Evolutionary conservation across 2,329 filamentous ascomycete species (phyloP).

Genomic region (Aphanocladium album): DNA sequence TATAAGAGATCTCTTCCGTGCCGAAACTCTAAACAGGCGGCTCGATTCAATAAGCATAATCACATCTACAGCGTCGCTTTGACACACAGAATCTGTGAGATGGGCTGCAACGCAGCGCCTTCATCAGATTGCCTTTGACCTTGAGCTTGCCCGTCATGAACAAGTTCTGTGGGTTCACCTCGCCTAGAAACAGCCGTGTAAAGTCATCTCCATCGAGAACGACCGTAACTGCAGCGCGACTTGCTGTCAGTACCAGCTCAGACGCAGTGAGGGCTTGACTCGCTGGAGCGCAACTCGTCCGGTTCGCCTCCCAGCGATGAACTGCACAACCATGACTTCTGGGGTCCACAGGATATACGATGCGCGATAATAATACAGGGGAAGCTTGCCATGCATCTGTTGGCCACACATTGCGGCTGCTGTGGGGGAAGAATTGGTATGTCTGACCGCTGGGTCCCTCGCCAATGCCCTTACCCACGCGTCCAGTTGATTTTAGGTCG

Average conservation of each 20-base stretch:
- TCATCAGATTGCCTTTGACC: constrained; percentile 92
- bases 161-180: constrained; percentile 80
- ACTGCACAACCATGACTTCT: not conserved
- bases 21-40: not conserved
- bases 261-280: not conserved
- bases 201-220: constrained; percentile 75
- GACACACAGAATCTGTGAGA: constrained; percentile 72
- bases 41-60: not conserved
- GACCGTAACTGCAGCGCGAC: constrained; percentile 62
- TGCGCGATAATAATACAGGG: not conserved
- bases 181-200: constrained; percentile 66
- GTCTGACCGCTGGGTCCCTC: constrained; percentile 72
- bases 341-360: not conserved
- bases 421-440: not conserved
- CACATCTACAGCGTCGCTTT: constrained; percentile 66
- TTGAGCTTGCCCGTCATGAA: constrained; percentile 93
- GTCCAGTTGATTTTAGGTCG: constrained; percentile 79
- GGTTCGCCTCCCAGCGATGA: not conserved
- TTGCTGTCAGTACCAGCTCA: constrained; percentile 7
- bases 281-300: not conserved
- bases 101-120: constrained; percentile 83
- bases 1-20: not conserved
- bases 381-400: not conserved
- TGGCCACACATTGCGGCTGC: not conserved
- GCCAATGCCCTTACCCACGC: constrained; percentile 67